Conservation (phyloP, 2,329 filamentous ascomycete species). For the Zasmidium cellare region DNA sequence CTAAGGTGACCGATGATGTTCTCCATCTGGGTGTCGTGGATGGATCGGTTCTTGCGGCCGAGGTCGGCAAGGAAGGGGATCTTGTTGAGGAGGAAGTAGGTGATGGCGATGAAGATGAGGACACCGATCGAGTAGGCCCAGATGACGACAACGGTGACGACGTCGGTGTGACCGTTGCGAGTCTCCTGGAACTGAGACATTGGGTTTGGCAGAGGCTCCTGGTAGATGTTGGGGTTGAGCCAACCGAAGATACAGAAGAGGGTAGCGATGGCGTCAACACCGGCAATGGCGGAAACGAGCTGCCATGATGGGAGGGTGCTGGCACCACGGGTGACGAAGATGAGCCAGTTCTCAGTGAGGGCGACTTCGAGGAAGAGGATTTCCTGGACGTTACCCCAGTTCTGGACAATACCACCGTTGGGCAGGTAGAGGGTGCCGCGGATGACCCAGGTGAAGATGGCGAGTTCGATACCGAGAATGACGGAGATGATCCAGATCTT, state of each 20-base stretch:
- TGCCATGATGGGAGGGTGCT: constrained; percentile 75
- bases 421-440: constrained; percentile 68
- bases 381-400: constrained; percentile 72
- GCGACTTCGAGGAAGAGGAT: constrained; percentile 59
- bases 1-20: constrained; percentile 65
- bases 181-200: constrained; percentile 36
- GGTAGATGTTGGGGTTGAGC: constrained; percentile 57
- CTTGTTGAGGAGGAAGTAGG: constrained; percentile 63
- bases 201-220: constrained; percentile 43
- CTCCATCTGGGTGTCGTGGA: constrained; percentile 64
- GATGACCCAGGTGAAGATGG: constrained; percentile 70
- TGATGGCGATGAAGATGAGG: constrained; percentile 64
- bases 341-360: constrained; percentile 56
- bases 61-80: constrained; percentile 61
- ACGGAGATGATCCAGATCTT: constrained; percentile 80
- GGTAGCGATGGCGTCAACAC: constrained; percentile 70
- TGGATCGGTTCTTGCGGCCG: constrained; percentile 62
- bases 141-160: constrained; percentile 65
- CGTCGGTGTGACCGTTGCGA: constrained; percentile 54
- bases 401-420: constrained; percentile 72
- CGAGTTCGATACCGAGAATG: constrained; percentile 67
- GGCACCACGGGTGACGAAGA: constrained; percentile 59
- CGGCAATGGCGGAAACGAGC: constrained; percentile 68
- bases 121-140: constrained; percentile 68
- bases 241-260: constrained; percentile 76